These are phyloP conservation scores for Geosiphon pyriformis DNA, from an alignment of 192 early-diverging fungal species.

Conservation along the genomic window DNA sequence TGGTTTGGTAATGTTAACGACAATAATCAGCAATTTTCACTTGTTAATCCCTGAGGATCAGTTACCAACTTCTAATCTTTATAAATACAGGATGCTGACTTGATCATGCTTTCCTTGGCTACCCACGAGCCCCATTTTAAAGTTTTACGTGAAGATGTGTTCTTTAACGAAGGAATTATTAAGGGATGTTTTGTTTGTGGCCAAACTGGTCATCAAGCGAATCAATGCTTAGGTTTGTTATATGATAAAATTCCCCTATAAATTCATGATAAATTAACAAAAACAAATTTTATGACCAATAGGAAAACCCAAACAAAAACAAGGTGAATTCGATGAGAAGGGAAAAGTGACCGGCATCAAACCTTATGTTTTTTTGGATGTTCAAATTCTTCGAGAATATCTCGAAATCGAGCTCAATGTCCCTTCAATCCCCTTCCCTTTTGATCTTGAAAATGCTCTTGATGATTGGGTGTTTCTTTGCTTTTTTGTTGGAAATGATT, in stretches of 20 bases:
- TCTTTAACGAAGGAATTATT: slow-evolving; percentile 66
- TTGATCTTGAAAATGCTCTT: slow-evolving; percentile 85
- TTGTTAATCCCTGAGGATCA: neutral
- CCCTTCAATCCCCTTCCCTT: slow-evolving; percentile 61
- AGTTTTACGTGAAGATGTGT: slow-evolving; percentile 92
- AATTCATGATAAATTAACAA: neutral
- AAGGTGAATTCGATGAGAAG: slow-evolving; percentile 45
- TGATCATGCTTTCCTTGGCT: slow-evolving; percentile 94
- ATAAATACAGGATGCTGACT: slow-evolving; percentile 76
- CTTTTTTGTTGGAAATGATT: slow-evolving; percentile 99
- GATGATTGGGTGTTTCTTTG: slow-evolving; percentile 97
- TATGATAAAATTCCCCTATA: neutral
- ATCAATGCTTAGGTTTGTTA: slow-evolving; percentile 51
- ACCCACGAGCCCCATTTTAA: slow-evolving; percentile 98
- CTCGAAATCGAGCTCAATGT: slow-evolving; percentile 78
- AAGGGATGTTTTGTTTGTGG: slow-evolving; percentile 62
- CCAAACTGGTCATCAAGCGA: slow-evolving; percentile 60
- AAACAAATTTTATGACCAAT: neutral
- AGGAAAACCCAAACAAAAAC: slow-evolving; percentile 44
- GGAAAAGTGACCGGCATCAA: slow-evolving; percentile 39
- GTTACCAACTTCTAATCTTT: too few relatives aligned
- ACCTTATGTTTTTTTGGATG: slow-evolving; percentile 80
- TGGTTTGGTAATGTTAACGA: slow-evolving; percentile 69
- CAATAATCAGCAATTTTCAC: slow-evolving; percentile 19
- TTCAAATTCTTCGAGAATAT: slow-evolving; percentile 86